phyloP scores from a whole-genome alignment of 148 eudicot genomes.

The Cornus suecica region DNA sequence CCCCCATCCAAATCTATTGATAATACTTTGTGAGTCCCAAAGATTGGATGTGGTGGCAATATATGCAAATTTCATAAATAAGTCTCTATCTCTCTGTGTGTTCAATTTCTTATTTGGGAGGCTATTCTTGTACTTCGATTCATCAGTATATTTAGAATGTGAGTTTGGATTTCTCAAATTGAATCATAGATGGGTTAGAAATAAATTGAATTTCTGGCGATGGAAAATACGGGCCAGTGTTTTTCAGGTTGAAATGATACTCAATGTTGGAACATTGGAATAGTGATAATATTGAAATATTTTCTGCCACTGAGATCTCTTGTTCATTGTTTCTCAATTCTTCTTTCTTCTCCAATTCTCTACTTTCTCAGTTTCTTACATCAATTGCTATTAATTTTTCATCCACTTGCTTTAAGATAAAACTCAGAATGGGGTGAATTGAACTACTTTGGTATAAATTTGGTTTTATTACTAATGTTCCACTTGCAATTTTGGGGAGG shows the following conservation, averaged over 20 bases:
- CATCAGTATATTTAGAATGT: not conserved
- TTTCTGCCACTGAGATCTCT: too few relatives aligned
- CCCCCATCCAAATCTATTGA: not conserved
- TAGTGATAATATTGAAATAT: too few relatives aligned
- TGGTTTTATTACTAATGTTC: too few relatives aligned
- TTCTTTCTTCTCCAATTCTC: not conserved
- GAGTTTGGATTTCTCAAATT: not conserved
- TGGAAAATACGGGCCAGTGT: not conserved
- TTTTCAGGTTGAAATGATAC: too few relatives aligned
- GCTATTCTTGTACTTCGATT: not conserved
- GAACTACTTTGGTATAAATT: too few relatives aligned
- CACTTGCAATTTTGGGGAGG: too few relatives aligned
- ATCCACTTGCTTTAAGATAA: too few relatives aligned
- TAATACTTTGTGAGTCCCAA: not conserved
- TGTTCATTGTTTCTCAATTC: not conserved
- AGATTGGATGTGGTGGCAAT: not conserved
- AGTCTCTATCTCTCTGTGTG: not conserved
- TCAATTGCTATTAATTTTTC: too few relatives aligned
- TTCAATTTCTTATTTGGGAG: not conserved
- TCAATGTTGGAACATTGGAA: too few relatives aligned
- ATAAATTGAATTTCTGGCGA: not conserved
- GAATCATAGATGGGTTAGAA: not conserved
- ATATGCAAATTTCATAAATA: constrained; percentile 6
- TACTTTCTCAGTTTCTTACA: too few relatives aligned
- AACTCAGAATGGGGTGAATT: too few relatives aligned